phyloP scores from a whole-genome alignment of 2,329 filamentous ascomycete genomes.

The Purpureocillium takamizusanense region DNA sequence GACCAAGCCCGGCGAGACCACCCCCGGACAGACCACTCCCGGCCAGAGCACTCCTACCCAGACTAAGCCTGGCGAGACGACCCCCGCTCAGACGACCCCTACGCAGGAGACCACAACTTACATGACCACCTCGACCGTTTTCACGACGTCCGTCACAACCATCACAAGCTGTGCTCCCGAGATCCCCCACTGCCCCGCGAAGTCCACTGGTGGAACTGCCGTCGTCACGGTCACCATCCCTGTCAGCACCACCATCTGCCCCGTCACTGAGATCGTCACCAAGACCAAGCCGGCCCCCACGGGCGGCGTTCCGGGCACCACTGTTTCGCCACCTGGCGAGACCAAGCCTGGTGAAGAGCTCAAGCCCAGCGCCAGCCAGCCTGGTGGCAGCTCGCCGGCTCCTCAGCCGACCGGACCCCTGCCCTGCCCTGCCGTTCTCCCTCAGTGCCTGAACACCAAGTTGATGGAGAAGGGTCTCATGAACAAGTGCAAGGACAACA shows the following conservation, averaged over 20 bases:
- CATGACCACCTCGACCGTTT: constrained; percentile 39
- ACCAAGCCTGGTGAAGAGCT: constrained; percentile 1
- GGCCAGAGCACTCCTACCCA: no score
- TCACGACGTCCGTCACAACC: constrained; percentile 38
- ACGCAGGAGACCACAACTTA: constrained; percentile 24
- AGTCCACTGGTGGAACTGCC: constrained; percentile 31
- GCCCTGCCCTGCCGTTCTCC: constrained; percentile 63
- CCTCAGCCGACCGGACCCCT: constrained; percentile 26
- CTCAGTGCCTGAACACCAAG: constrained; percentile 81
- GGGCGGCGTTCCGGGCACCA: constrained; percentile 11
- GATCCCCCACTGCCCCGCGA: constrained; percentile 42
- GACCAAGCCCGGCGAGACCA: no score
- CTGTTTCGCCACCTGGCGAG: constrained; percentile 8
- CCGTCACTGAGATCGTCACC: constrained; percentile 46
- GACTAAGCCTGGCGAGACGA: constrained; percentile 4
- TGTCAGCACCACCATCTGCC: constrained; percentile 52
- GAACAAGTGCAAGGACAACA: constrained; percentile 76
- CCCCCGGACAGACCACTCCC: neutral
- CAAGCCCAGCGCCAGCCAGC: neutral
- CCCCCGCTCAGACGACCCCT: neutral
- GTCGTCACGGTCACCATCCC: constrained; percentile 45
- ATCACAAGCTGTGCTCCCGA: constrained; percentile 39
- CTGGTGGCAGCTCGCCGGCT: constrained; percentile 18
- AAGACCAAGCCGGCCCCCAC: no score
- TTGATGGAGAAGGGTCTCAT: no score